Evolutionary conservation across 164 flowering plant genomes (phyloP).

Genomic region (Magnolia changhungtana): DNA sequence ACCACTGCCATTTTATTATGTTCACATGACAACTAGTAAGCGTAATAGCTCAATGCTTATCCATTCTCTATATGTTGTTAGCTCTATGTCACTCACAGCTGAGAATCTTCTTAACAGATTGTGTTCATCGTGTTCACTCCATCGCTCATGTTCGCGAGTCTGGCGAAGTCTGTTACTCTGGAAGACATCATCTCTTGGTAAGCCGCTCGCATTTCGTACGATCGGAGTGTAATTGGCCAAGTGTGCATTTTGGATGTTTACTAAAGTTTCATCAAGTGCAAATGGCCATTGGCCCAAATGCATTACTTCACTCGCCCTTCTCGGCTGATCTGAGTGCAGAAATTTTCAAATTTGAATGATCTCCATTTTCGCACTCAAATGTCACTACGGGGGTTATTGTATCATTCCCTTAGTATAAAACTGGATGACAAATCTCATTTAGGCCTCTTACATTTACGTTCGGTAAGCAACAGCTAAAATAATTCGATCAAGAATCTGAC

Average conservation of each 20-base stretch:
- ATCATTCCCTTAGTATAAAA: neutral
- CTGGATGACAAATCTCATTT: neutral
- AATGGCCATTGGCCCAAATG: too few relatives aligned
- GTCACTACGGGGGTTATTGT: neutral
- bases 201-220: neutral
- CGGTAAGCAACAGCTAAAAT: neutral
- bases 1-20: neutral
- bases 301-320: too few relatives aligned
- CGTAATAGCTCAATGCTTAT: neutral
- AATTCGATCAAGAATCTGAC: too few relatives aligned
- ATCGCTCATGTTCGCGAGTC: conserved; percentile 66
- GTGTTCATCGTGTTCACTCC: conserved; percentile 87
- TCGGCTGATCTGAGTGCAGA: too few relatives aligned
- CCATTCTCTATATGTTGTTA: neutral
- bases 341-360: neutral
- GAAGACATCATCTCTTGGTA: conserved; percentile 90
- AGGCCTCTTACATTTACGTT: neutral
- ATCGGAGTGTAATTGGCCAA: neutral
- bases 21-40: neutral
- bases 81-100: neutral
- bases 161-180: conserved; percentile 73
- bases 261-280: too few relatives aligned
- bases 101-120: conserved; percentile 42
- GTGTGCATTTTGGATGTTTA: neutral
- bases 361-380: too few relatives aligned